Evolutionary conservation across 2,329 filamentous ascomycete genomes (phyloP).

Genomic region (Colletotrichum neosansevieriae): DNA sequence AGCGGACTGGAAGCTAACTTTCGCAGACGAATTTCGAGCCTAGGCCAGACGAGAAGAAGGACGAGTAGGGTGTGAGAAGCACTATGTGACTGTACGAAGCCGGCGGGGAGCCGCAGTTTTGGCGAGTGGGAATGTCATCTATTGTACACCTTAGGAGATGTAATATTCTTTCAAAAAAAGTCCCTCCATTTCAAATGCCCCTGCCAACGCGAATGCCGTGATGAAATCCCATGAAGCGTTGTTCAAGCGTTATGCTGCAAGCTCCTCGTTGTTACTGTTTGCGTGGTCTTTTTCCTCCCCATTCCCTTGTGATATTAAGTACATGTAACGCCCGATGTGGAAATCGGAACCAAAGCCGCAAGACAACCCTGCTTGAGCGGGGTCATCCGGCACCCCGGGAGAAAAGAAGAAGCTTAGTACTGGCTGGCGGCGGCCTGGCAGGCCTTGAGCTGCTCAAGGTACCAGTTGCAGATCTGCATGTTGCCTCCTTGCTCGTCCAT

Average conservation of each 20-base stretch:
- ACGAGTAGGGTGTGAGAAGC: neutral
- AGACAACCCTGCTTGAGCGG: neutral
- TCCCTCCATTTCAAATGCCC: constrained; percentile 19
- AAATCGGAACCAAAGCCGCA: neutral
- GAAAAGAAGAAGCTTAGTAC: constrained; percentile 63
- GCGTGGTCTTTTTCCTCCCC: constrained; percentile 4
- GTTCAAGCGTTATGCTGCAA: neutral
- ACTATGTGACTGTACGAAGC: neutral
- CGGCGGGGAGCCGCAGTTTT: neutral
- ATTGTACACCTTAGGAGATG: constrained; percentile 40
- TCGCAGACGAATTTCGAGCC: constrained; percentile 76
- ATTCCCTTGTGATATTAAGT: constrained; percentile 28
- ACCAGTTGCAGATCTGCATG: constrained; percentile 97
- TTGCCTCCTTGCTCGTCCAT: constrained; percentile 96
- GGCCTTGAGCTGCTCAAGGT: constrained; percentile 95
- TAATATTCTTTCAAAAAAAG: constrained; percentile 20
- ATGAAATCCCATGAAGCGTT: constrained; percentile 18
- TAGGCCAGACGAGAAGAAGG: constrained; percentile 66
- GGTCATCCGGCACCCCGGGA: neutral
- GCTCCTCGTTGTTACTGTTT: neutral
- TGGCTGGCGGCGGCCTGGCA: constrained; percentile 82
- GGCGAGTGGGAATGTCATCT: constrained; percentile 39
- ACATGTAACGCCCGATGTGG: constrained; percentile 21
- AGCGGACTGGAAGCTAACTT: constrained; percentile 44
- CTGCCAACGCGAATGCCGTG: constrained; percentile 23